A percentile compares a stretch with the other conserved stretches of the same genome.
These are phyloP conservation scores for Sarcocystis neurona DNA, from an alignment of 169 alveolate genomes.

Conservation along the genomic window DNA sequence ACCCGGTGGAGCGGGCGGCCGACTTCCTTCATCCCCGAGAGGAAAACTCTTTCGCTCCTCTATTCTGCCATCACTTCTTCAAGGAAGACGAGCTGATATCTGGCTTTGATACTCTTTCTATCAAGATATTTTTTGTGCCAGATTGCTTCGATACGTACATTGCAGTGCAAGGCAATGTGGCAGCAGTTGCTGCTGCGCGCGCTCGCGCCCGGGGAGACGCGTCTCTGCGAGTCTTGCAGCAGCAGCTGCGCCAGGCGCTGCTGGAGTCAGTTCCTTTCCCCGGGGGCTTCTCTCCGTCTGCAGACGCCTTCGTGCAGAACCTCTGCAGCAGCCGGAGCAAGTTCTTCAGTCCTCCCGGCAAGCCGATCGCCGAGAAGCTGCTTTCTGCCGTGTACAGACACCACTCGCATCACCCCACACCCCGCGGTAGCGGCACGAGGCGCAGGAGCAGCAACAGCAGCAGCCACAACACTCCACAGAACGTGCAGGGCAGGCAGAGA, in stretches of 20 bases:
- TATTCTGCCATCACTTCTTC: constrained; percentile 38
- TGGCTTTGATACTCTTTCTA: constrained; percentile 14
- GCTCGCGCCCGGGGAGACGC: no score
- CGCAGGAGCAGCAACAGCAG: no score
- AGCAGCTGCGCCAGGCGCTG: constrained; percentile 10
- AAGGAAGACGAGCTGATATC: not conserved
- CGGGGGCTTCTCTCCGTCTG: constrained; percentile 1
- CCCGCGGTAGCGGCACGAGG: no score
- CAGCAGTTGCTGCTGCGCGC: not conserved
- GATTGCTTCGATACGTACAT: constrained; percentile 19
- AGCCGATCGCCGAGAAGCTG: not conserved
- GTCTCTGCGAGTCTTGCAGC: no score
- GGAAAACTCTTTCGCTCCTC: not conserved
- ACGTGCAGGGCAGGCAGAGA: no score
- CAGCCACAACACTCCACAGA: no score
- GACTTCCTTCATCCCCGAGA: not conserved
- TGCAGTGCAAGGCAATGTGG: not conserved
- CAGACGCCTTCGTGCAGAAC: not conserved
- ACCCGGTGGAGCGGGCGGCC: not conserved
- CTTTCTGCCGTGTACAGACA: no score
- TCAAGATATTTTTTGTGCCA: constrained; percentile 16
- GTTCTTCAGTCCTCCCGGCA: not conserved
- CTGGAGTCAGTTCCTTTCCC: constrained; percentile 36
- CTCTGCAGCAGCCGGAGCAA: not conserved
- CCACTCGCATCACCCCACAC: no score